Evolutionary conservation across 2,329 filamentous ascomycete species (phyloP), one percentile per base, ranked within the genome.

Genomic region (Chaetomium globosum): DNA sequence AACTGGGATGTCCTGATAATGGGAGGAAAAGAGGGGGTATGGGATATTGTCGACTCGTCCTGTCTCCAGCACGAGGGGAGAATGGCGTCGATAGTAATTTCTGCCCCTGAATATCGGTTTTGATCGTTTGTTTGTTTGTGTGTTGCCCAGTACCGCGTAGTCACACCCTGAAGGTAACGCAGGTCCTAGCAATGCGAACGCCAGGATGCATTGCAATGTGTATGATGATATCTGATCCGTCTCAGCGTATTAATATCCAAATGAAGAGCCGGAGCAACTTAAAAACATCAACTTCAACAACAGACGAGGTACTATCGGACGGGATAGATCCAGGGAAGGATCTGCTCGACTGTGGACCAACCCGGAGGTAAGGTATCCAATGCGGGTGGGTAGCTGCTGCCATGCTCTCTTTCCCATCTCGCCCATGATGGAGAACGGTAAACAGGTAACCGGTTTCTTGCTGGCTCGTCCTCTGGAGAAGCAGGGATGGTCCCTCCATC

Each of bases 21-120:
- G n/a, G n/a, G n/a, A 26, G 26, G 26, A 4, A 2, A 12, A 10
- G 12, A 30, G 26, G 49, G 26, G 49, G 21, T 28, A 28, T 52
- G 49, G 49, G 28, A 28, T 52, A 23, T 52, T 4, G 26, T 28
- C 21, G 49, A 9, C n/a, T 16, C 26, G 21, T 16, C 49, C 16
- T 10, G 7, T 8, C 13, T 23, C 4, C 8, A 26, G 23, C 13
- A 13, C 8, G 16, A 43, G 4, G 39, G 39, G 39, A 21, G 30
- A 36, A 49, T 59, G 56, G 49, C 56, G 56, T 59, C 43, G 56
- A 21, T 49, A 10, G 3, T 23, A 59, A 31, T 43, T 23, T 49
- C 13, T 30, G 23, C 36, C 56, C 31, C 36, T 46, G 46, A 23
- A 31, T 60, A 52, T 51, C 57, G 43, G 10, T 56, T 33, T 31